phyloP scores from a whole-genome alignment of 805 yeast species.

The Kodamaea jinghongensis region DNA sequence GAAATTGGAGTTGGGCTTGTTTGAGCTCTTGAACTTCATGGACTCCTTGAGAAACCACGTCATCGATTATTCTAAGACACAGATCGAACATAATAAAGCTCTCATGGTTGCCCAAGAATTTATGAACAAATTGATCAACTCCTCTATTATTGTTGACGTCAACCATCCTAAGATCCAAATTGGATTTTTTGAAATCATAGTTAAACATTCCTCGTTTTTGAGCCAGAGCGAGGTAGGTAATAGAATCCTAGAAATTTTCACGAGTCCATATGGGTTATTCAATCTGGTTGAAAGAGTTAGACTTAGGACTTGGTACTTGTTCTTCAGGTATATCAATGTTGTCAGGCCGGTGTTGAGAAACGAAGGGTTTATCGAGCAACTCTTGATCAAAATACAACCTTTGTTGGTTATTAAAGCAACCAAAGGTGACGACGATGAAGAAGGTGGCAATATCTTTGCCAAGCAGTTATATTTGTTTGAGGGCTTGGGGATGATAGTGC shows the following conservation, averaged over 20 bases:
- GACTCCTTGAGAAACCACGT: conserved; percentile 77
- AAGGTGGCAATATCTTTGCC: conserved; percentile 57
- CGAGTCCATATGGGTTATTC: conserved; percentile 79
- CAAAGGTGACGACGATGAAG: conserved; percentile 53
- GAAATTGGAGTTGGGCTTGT: conserved; percentile 80
- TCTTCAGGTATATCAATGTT: conserved; percentile 75
- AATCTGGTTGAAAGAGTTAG: conserved; percentile 71
- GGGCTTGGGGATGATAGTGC: conserved; percentile 72
- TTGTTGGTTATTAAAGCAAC: conserved; percentile 63
- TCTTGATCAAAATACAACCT: conserved; percentile 59
- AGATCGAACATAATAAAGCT: conserved; percentile 65
- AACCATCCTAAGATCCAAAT: conserved; percentile 82
- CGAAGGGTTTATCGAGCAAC: conserved; percentile 47
- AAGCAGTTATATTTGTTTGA: conserved; percentile 83
- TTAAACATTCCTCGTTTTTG: conserved; percentile 71
- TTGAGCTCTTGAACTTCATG: conserved; percentile 72
- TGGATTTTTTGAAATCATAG: conserved; percentile 78
- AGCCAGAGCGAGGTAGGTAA: conserved; percentile 47
- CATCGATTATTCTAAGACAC: conserved; percentile 66
- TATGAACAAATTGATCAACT: conserved; percentile 52
- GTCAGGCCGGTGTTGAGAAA: conserved; percentile 62
- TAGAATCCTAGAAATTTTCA: conserved; percentile 71
- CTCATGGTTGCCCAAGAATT: conserved; percentile 59
- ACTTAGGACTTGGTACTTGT: conserved; percentile 85
- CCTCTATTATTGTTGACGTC: conserved; percentile 44